Evolutionary conservation across 768 basidiomycete species (phyloP).

Genomic region (Phlebiopsis gigantea): DNA sequence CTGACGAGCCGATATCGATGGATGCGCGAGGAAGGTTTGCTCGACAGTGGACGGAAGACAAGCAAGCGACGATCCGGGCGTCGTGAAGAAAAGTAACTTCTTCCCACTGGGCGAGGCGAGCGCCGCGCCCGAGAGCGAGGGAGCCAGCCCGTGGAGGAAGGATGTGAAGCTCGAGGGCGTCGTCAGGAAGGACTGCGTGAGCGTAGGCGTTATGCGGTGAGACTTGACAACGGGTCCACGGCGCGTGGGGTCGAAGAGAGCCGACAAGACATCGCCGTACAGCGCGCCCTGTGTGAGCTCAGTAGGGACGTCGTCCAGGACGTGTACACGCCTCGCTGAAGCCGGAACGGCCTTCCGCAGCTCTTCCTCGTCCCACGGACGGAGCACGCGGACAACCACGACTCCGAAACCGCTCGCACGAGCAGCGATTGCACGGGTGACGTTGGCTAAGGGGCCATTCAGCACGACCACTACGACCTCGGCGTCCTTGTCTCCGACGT

Average conservation of each 20-base stretch:
- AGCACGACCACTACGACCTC: constrained; percentile 62
- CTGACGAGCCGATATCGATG: constrained; percentile 51
- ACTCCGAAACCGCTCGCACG: constrained; percentile 51
- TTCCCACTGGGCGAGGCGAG: constrained; percentile 28
- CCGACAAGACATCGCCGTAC: constrained; percentile 67
- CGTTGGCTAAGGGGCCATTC: constrained; percentile 73
- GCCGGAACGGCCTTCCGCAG: constrained; percentile 56
- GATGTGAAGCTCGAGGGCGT: constrained; percentile 37
- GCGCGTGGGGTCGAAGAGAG: constrained; percentile 39
- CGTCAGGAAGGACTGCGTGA: constrained; percentile 46
- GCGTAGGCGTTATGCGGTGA: constrained; percentile 54
- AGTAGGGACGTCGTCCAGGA: constrained; percentile 75
- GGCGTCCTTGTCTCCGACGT: constrained; percentile 60
- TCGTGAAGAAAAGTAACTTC: constrained; percentile 58
- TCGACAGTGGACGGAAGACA: constrained; percentile 44
- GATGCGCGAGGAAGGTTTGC: constrained; percentile 50
- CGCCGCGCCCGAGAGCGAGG: constrained; percentile 15
- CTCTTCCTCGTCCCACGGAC: constrained; percentile 75
- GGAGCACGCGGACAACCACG: constrained; percentile 70
- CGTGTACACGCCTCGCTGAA: constrained; percentile 54
- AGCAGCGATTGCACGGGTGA: constrained; percentile 46
- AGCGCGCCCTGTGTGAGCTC: constrained; percentile 57
- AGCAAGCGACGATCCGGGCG: constrained; percentile 49
- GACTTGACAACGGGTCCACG: constrained; percentile 40
- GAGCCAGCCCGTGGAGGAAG: constrained; percentile 29